Base-by-base conservation (phyloP, 441 rosid genomes). In the Bruguiera hainesii region DNA sequence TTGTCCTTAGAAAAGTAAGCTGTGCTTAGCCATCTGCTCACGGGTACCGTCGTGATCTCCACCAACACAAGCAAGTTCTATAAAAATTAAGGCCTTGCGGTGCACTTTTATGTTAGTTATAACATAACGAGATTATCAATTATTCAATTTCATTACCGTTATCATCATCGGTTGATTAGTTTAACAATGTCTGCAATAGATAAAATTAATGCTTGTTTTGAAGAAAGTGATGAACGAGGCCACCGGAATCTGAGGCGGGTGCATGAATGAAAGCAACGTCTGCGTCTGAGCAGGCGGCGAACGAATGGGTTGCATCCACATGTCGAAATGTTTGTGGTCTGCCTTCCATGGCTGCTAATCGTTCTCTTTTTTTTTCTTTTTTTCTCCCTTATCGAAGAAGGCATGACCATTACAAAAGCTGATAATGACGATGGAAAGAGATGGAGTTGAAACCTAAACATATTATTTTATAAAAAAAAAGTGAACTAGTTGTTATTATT, bases 1-100 rank as follows among this genome's bases (percentile, higher is more conserved):
- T 18, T 66, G 2, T 69, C 26, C 29, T 71, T 13, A 15, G 75
- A 79, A 76, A 82, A 79, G 69, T 42, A 76, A 52, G 71, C 63
- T 63, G 68, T 68, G 63, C 80, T 73, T 68, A 57, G 78, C 76
- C 53, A 42, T 62, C n/a, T 21, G 64, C 65, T 49, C 19, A 48
- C 16, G 61, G 30, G 8, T 5, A 52, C 11, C 78, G 73, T 76
- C 77, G 74, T 75, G 67, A 72, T 73, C 52, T 30, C 83, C 79
- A 72, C 78, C 77, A 61, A 13, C 13, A 16, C 63, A 78, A 62
- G 64, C 29, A 55, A 71, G 6, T 50, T n/a, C 42, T 56, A 25
- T 19, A 6, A 30, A 29, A 0, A 39, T 20, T 63, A 19, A 30
- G 18, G 28, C 42, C 28, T 7, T 23, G 15, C 2, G 21, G 0